Conservation (phyloP, 2,329 filamentous ascomycete species). For the Pseudogymnoascus sp. region DNA sequence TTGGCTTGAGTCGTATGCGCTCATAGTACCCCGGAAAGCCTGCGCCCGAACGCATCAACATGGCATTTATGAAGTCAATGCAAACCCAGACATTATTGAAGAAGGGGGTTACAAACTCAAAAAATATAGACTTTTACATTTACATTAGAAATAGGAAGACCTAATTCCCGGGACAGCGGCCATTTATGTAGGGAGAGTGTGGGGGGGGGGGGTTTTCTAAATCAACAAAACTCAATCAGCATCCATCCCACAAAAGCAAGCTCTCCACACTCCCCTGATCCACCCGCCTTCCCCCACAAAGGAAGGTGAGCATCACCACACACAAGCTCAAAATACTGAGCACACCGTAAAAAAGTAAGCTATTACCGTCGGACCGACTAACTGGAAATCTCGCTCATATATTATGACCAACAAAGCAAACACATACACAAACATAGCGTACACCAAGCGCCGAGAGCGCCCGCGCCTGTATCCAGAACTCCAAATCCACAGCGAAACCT, state of each 20-base stretch:
- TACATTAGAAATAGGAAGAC: not conserved
- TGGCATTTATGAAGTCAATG: not conserved
- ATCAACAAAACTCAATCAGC: not conserved
- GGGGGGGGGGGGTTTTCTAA: not conserved
- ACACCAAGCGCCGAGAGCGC: not conserved
- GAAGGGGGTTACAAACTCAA: not conserved
- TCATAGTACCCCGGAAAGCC: not conserved
- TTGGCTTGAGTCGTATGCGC: not conserved
- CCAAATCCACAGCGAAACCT: not conserved
- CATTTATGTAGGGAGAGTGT: not conserved
- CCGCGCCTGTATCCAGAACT: not conserved
- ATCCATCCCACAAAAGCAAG: not conserved
- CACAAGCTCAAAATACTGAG: not conserved
- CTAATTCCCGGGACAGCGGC: not conserved
- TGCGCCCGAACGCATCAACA: not conserved
- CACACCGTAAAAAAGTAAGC: not conserved
- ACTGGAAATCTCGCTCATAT: conserved; percentile 2
- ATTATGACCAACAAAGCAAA: not conserved
- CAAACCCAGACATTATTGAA: not conserved
- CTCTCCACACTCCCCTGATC: not conserved
- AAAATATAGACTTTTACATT: not conserved
- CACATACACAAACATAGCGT: not conserved
- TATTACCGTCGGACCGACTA: not conserved
- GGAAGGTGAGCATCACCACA: not conserved
- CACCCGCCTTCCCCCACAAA: not conserved